A percentile compares a stretch with the other conserved stretches of the same genome.
Conservation (phyloP, 768 basidiomycete species). For the Lyophyllum shimeji region DNA sequence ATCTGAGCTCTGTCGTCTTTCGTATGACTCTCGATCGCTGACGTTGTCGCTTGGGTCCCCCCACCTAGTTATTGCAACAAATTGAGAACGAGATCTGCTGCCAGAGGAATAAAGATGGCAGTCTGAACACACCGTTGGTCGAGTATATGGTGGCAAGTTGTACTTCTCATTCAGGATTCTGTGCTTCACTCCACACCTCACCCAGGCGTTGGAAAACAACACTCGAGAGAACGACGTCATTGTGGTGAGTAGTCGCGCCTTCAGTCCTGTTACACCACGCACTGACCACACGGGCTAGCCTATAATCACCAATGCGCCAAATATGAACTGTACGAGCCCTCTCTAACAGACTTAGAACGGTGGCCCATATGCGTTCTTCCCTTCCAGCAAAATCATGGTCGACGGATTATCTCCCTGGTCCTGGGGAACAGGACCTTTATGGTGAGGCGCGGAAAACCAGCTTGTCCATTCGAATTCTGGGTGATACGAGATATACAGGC, state of each 20-base stretch:
- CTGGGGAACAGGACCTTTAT: constrained; percentile 6
- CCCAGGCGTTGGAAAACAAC: constrained; percentile 6
- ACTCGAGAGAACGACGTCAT: constrained; percentile 9
- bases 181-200: background rate
- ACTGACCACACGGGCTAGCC: background rate
- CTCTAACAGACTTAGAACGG: background rate
- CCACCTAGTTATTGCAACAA: constrained; percentile 7
- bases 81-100: constrained; percentile 12
- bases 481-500: background rate
- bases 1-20: background rate
- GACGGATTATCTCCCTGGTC: constrained; percentile 7
- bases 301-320: constrained; percentile 10
- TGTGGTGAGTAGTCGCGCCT: background rate
- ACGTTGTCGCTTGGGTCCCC: background rate
- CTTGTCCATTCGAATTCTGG: background rate
- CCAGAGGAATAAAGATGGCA: constrained; percentile 4
- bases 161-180: background rate
- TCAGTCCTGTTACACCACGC: background rate
- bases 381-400: constrained; percentile 6
- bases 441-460: background rate
- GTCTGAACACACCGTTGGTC: constrained; percentile 2
- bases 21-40: background rate
- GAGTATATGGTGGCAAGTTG: constrained; percentile 9
- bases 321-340: constrained; percentile 5
- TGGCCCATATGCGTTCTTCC: background rate